These are phyloP conservation scores for Selaginella moellendorffii DNA, from an alignment of 75 land plant genomes.

Conservation along the genomic window DNA sequence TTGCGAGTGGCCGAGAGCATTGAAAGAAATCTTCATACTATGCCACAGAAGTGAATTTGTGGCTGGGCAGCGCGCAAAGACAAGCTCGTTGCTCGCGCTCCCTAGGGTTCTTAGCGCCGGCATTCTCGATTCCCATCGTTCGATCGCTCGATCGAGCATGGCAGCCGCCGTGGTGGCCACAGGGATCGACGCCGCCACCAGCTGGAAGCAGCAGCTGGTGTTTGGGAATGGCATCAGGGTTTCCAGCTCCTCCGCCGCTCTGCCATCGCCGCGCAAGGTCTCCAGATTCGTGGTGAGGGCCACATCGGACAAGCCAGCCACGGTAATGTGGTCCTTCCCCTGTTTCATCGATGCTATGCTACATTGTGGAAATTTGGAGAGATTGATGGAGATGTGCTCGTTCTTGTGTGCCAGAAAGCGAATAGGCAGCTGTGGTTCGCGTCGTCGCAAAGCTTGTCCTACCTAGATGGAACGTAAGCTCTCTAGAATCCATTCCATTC, in stretches of 20 bases:
- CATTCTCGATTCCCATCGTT: no score
- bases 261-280: conserved; percentile 14
- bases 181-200: background rate
- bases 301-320: conserved; percentile 44
- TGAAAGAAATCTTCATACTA: no score
- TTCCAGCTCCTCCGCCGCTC: background rate
- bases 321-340: conserved; percentile 24
- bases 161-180: background rate
- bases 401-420: conserved; percentile 34
- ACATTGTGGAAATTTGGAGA: no score
- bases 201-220: background rate
- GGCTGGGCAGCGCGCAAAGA: no score
- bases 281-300: conserved; percentile 28
- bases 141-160: no score
- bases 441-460: conserved; percentile 81
- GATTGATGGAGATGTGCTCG: background rate
- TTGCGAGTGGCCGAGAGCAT: no score
- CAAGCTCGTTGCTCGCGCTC: no score
- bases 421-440: conserved; percentile 90
- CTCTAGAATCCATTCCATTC: background rate
- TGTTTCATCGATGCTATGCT: no score
- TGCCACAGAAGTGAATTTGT: no score
- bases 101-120: no score
- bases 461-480: conserved; percentile 79
- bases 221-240: background rate